Evolutionary conservation across 768 basidiomycete genomes (phyloP).

Genomic region (Trametopsis cervina): DNA sequence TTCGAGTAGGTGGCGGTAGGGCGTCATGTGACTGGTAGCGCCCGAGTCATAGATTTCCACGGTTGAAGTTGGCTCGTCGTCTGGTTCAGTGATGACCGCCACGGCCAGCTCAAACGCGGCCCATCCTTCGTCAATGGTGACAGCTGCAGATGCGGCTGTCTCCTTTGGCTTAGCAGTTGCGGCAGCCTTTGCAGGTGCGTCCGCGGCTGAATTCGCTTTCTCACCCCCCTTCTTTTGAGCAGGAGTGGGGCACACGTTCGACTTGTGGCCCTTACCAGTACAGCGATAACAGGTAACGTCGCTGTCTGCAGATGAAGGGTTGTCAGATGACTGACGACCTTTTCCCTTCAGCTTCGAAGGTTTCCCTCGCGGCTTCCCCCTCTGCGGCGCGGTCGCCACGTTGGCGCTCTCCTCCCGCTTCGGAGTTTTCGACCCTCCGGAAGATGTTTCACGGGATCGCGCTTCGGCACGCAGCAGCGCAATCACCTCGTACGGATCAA

Average conservation of each 20-base stretch:
- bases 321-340: not conserved
- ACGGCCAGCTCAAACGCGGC: not conserved
- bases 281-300: conserved; percentile 4
- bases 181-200: no score
- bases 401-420: no score
- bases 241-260: conserved; percentile 1
- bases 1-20: not conserved
- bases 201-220: no score
- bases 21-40: not conserved
- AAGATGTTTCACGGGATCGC: no score
- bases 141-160: not conserved
- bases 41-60: conserved; percentile 1
- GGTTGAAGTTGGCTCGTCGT: no score
- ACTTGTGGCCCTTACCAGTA: conserved; percentile 1
- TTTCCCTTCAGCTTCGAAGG: not conserved
- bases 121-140: not conserved
- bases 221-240: no score
- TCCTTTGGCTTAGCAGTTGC: not conserved
- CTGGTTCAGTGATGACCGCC: not conserved
- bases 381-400: no score
- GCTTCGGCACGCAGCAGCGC: no score
- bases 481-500: no score
- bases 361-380: not conserved
- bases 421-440: no score
- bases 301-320: not conserved